Conservation (phyloP, 441 rosid genomes). For the Eutrema salsugineum region DNA sequence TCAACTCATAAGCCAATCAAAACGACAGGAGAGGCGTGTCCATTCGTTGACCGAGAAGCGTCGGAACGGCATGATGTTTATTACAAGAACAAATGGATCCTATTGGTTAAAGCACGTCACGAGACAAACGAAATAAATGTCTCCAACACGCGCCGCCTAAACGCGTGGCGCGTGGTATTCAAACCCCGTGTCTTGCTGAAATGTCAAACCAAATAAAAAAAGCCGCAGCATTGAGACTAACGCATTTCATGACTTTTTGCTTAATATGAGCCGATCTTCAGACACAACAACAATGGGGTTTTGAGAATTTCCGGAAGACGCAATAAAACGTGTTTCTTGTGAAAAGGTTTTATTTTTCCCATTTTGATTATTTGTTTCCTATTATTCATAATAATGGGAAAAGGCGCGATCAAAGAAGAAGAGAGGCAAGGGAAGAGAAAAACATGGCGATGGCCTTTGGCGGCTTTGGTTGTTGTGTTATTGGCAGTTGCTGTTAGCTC, state of each 20-base stretch:
- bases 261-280: conserved; percentile 19
- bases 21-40: not conserved
- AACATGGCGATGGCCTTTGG: conserved; percentile 41
- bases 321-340: not conserved
- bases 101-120: conserved; percentile 33
- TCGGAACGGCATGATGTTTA: conserved; percentile 7
- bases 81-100: not conserved
- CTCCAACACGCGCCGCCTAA: conserved; percentile 15
- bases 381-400: conserved; percentile 8
- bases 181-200: conserved; percentile 14
- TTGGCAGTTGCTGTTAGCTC: conserved; percentile 52
- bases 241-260: conserved; percentile 21
- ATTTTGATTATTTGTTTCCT: not conserved
- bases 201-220: conserved; percentile 15
- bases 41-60: conserved; percentile 11
- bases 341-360: not conserved
- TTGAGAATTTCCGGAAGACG: conserved; percentile 15
- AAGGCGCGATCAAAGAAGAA: conserved; percentile 19
- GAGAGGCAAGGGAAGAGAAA: conserved; percentile 24
- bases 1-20: not conserved
- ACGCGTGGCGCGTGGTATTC: not conserved
- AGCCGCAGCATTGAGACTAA: not conserved
- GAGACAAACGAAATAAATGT: conserved; percentile 1
- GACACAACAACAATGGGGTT: conserved; percentile 30
- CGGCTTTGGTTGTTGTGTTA: conserved; percentile 41